These are phyloP conservation scores for Syzygium malaccense DNA, from an alignment of 441 rosid species.

Conservation along the genomic window DNA sequence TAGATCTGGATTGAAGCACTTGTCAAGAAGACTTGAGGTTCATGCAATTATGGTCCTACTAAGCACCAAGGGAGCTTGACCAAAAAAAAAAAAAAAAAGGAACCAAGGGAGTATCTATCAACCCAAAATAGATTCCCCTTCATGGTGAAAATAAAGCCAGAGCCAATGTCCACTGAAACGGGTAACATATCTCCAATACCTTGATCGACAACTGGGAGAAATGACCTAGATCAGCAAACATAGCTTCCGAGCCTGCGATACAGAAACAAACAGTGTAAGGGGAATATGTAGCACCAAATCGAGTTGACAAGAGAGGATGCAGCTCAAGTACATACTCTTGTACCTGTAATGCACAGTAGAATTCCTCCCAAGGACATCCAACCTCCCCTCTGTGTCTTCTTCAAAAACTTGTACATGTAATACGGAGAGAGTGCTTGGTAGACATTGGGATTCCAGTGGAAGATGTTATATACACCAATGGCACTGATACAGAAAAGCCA, in stretches of 20 bases:
- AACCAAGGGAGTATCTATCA: background rate
- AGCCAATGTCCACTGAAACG: background rate
- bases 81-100: background rate
- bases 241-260: slow-evolving; percentile 76
- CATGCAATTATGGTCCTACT: background rate
- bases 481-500: slow-evolving; percentile 89
- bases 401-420: slow-evolving; percentile 81
- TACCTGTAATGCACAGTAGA: slow-evolving; percentile 81
- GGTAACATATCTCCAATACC: slow-evolving; percentile 20
- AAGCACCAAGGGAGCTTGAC: background rate
- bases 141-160: slow-evolving; percentile 1
- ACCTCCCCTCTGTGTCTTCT: slow-evolving; percentile 76
- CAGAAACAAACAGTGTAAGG: background rate
- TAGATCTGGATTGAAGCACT: background rate
- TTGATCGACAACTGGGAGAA: slow-evolving; percentile 78
- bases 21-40: background rate
- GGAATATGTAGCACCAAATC: background rate
- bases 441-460: slow-evolving; percentile 76
- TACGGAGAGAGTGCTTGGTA: slow-evolving; percentile 86
- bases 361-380: slow-evolving; percentile 98
- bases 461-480: slow-evolving; percentile 63
- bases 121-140: background rate
- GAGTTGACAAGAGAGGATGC: background rate
- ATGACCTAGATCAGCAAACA: slow-evolving; percentile 95
- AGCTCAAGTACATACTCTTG: background rate